These are phyloP conservation scores for Gracilaria gracilis DNA, from an alignment of 23 red algal genomes.

Conservation along the genomic window DNA sequence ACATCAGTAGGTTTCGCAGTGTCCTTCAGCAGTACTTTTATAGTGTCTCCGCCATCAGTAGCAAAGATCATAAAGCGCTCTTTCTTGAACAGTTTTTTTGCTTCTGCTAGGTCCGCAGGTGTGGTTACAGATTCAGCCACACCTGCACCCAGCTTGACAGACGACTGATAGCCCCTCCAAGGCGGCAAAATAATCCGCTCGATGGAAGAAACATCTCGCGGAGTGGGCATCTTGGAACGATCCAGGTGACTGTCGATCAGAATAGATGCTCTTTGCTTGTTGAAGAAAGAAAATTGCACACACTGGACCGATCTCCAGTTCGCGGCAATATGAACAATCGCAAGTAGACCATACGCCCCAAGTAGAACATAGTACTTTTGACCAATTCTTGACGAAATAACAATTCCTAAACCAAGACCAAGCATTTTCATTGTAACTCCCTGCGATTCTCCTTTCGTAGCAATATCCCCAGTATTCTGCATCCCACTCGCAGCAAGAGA, in stretches of 20 bases:
- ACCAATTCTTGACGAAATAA: conserved; percentile 81
- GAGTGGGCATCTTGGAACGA: conserved; percentile 65
- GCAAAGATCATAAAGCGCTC: conserved; percentile 67
- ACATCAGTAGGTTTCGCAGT: conserved; percentile 37
- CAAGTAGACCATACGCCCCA: conserved; percentile 76
- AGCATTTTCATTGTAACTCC: conserved; percentile 96
- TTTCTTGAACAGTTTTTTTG: conserved; percentile 41
- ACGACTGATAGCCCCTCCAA: conserved; percentile 77
- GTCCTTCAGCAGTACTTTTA: conserved; percentile 34
- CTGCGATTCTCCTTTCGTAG: conserved; percentile 96
- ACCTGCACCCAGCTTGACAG: conserved; percentile 81
- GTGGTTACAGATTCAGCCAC: conserved; percentile 49
- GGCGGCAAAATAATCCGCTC: conserved; percentile 92
- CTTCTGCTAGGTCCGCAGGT: conserved; percentile 21
- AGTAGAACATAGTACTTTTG: conserved; percentile 89
- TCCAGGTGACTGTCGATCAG: conserved; percentile 75
- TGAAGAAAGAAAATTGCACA: conserved; percentile 95
- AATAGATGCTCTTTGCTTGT: conserved; percentile 92
- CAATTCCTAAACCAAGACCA: conserved; percentile 88
- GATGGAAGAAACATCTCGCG: conserved; percentile 74
- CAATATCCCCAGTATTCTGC: conserved; percentile 96
- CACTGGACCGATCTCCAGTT: conserved; percentile 95
- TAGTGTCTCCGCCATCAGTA: neutral
- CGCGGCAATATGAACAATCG: conserved; percentile 85
- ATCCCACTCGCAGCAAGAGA: conserved; percentile 79